Conservation (phyloP, 2,329 filamentous ascomycete species). For the Cyanodermella asteris region DNA sequence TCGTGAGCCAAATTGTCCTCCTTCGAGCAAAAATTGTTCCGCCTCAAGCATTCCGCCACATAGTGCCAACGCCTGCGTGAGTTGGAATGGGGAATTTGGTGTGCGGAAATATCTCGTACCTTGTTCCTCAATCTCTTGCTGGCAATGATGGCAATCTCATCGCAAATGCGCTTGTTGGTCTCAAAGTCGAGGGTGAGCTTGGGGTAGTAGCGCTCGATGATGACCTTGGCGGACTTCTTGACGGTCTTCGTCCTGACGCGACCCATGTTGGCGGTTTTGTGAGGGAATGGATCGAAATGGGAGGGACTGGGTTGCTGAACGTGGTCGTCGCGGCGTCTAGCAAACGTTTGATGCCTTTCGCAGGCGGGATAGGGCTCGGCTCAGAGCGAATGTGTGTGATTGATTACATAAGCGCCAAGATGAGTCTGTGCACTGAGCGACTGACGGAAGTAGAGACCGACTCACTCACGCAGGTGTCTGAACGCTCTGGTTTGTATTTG, state of each 20-base stretch:
- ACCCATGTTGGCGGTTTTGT: conserved; percentile 27
- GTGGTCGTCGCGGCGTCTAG: no score
- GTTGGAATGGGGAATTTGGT: no score
- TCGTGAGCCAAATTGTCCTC: neutral
- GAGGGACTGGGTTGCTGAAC: neutral
- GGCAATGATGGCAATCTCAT: conserved; percentile 99
- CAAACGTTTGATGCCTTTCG: no score
- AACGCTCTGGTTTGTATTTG: no score
- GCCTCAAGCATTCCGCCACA: neutral
- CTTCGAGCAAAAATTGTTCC: neutral
- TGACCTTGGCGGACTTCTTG: conserved; percentile 91
- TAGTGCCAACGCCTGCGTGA: no score
- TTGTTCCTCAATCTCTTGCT: conserved; percentile 99
- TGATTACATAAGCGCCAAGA: no score
- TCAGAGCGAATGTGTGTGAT: no score
- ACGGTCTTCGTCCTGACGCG: conserved; percentile 41
- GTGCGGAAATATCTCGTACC: conserved; percentile 28
- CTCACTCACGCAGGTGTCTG: no score
- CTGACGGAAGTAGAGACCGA: no score
- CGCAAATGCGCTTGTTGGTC: conserved; percentile 99
- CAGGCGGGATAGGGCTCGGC: no score
- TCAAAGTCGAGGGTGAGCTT: conserved; percentile 98
- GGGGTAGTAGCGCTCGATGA: conserved; percentile 97
- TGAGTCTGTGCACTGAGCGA: no score
- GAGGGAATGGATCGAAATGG: neutral